Percentiles rank a stretch among this genome's conserved stretches.
These are phyloP conservation scores for Aspergillus leporis DNA, from an alignment of 495 filamentous ascomycete species.

Conservation along the genomic window DNA sequence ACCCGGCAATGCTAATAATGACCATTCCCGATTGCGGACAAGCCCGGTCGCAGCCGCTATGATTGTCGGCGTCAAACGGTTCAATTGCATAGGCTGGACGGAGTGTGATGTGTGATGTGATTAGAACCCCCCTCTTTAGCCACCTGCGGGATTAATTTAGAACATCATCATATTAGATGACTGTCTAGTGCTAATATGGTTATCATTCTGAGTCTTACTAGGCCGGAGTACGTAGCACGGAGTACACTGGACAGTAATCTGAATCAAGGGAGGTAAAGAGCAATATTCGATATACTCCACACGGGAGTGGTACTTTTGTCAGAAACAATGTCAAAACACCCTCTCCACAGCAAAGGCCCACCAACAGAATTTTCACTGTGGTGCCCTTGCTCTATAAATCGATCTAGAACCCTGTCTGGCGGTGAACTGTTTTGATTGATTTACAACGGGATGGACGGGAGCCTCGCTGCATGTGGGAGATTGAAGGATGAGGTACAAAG, in stretches of 20 bases:
- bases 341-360: conserved; percentile 14
- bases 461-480: not conserved
- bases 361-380: conserved; percentile 24
- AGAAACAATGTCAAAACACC: conserved; percentile 5
- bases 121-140: conserved; percentile 2
- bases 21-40: not conserved
- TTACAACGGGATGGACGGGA: not conserved
- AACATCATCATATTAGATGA: not conserved
- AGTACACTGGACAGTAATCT: not conserved
- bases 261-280: not conserved
- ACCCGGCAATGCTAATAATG: not conserved
- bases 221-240: not conserved
- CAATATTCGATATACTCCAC: too few relatives aligned
- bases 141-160: conserved; percentile 7
- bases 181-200: not conserved
- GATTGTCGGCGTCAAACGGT: conserved; percentile 17
- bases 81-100: conserved; percentile 12
- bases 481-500: not conserved
- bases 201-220: not conserved
- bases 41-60: not conserved
- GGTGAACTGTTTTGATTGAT: not conserved
- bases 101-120: conserved; percentile 1
- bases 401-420: conserved; percentile 10
- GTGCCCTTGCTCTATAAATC: conserved; percentile 18
- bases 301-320: not conserved